These are phyloP conservation scores for Theobroma cacao DNA, from an alignment of 345 rosid genomes.

Conservation along the genomic window DNA sequence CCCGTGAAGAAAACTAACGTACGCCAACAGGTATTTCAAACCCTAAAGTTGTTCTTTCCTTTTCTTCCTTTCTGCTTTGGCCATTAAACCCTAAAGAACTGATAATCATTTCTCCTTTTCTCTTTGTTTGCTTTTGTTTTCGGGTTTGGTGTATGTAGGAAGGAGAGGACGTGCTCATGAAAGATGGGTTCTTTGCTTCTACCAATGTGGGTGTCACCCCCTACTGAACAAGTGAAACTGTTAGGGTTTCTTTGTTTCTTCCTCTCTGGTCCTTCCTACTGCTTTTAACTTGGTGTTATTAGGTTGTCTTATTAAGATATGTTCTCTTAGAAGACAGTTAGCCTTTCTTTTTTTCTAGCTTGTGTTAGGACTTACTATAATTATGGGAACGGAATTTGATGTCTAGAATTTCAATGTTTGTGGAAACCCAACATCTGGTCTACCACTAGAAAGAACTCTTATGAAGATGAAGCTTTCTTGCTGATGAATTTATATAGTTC, in stretches of 20 bases:
- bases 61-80: not conserved
- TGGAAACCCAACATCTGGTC: not conserved
- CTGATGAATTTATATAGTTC: not conserved
- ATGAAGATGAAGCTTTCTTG: conserved; percentile 12
- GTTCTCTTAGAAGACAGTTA: conserved; percentile 5
- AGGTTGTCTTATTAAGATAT: not conserved
- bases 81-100: not conserved
- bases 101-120: not conserved
- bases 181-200: conserved; percentile 75
- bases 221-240: conserved; percentile 27
- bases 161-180: conserved; percentile 68
- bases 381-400: conserved; percentile 15
- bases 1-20: conserved; percentile 81
- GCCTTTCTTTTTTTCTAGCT: too few species aligned
- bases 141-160: conserved; percentile 42
- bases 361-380: not conserved
- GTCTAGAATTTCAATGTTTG: conserved; percentile 7
- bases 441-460: conserved; percentile 2
- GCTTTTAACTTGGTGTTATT: not conserved
- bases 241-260: conserved; percentile 12
- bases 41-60: not conserved
- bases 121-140: not conserved
- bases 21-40: conserved; percentile 63
- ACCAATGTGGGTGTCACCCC: conserved; percentile 76
- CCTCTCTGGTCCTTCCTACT: not conserved